Evolutionary conservation across 345 rosid species (phyloP).

Genomic region (Cardamine resedifolia): DNA sequence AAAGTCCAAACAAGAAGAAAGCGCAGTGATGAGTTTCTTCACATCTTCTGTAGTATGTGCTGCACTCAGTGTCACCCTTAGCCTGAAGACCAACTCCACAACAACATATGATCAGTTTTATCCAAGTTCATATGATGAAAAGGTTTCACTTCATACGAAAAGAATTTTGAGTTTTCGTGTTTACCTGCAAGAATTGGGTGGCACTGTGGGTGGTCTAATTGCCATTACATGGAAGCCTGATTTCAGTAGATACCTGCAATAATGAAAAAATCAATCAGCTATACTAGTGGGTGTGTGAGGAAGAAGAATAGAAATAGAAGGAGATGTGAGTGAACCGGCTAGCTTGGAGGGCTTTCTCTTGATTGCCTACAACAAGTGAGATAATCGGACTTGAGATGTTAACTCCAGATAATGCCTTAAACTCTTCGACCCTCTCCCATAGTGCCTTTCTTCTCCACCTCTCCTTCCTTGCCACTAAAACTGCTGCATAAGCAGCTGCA

Average conservation of each 20-base stretch:
- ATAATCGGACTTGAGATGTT: conserved; percentile 73
- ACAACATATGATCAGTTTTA: neutral
- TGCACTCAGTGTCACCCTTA: conserved; percentile 76
- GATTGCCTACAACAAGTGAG: conserved; percentile 83
- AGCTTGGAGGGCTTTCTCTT: conserved; percentile 77
- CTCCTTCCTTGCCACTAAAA: conserved; percentile 78
- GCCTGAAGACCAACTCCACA: conserved; percentile 40
- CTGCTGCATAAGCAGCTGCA: conserved; percentile 93
- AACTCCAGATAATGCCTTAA: conserved; percentile 66
- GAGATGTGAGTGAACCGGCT: conserved; percentile 55
- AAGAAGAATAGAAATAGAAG: conserved; percentile 23
- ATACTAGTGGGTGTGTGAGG: neutral
- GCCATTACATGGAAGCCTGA: conserved; percentile 96
- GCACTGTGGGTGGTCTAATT: conserved; percentile 96
- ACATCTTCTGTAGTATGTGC: conserved; percentile 72
- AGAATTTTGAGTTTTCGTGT: neutral
- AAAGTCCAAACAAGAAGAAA: conserved; percentile 55
- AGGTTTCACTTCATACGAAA: neutral
- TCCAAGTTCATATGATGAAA: neutral
- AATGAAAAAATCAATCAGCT: neutral
- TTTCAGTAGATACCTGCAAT: conserved; percentile 60
- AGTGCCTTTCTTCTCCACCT: conserved; percentile 82
- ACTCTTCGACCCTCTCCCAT: conserved; percentile 81
- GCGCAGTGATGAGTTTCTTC: conserved; percentile 65
- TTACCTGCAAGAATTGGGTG: conserved; percentile 95